These are phyloP conservation scores for Annulohypoxylon moriforme DNA, from an alignment of 495 filamentous ascomycete genomes.

Conservation along the genomic window DNA sequence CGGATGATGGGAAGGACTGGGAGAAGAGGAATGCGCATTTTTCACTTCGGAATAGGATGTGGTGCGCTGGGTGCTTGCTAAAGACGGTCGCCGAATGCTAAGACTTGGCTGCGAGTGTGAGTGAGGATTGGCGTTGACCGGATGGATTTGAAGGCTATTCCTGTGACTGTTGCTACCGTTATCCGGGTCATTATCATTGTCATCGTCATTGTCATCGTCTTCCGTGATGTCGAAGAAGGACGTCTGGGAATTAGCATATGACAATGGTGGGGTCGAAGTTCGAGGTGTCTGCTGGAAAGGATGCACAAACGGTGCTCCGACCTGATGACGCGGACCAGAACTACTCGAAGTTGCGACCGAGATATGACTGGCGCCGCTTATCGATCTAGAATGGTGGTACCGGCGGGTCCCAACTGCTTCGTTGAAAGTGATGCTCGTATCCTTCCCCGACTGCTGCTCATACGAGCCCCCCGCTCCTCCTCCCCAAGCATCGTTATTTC, in stretches of 20 bases:
- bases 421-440: slow-evolving; percentile 31
- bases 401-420: slow-evolving; percentile 36
- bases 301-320: slow-evolving; percentile 62
- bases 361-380: slow-evolving; percentile 61
- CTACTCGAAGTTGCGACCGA: slow-evolving; percentile 58
- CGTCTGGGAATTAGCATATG: slow-evolving; percentile 63
- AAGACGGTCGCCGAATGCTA: slow-evolving; percentile 49
- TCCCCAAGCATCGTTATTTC: slow-evolving; percentile 37
- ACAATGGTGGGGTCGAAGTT: slow-evolving; percentile 66
- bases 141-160: slow-evolving; percentile 36
- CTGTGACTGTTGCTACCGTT: slow-evolving; percentile 33
- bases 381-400: slow-evolving; percentile 62
- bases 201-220: slow-evolving; percentile 58
- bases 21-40: slow-evolving; percentile 34
- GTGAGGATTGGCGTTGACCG: slow-evolving; percentile 40
- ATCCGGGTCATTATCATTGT: slow-evolving; percentile 37
- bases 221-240: slow-evolving; percentile 63
- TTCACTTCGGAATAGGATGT: slow-evolving; percentile 54
- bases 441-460: slow-evolving; percentile 37
- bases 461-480: slow-evolving; percentile 30
- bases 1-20: slow-evolving; percentile 42
- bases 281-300: slow-evolving; percentile 68
- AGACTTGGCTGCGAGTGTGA: slow-evolving; percentile 43
- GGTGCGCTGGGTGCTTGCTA: slow-evolving; percentile 56
- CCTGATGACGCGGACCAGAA: slow-evolving; percentile 47